Conservation (phyloP, 345 rosid species). For the Boechera divaricarpa region DNA sequence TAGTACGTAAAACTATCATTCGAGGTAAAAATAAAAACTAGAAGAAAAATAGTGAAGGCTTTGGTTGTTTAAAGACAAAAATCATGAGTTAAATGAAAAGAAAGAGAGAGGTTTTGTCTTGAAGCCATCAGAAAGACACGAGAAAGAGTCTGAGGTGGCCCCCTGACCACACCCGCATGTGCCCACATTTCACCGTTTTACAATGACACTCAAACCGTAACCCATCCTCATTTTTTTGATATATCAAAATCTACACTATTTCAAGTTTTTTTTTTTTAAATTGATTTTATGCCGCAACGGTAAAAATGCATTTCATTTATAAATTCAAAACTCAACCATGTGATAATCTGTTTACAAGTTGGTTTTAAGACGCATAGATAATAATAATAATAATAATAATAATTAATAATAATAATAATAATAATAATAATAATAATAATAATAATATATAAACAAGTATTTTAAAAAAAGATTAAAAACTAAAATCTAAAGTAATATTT, state of each 20-base stretch:
- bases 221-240: not conserved
- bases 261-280: not conserved
- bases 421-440: not conserved
- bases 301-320: not conserved
- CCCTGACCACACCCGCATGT: conserved; percentile 49
- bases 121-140: conserved; percentile 46
- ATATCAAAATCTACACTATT: not conserved
- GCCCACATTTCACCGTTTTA: conserved; percentile 48
- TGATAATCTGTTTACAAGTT: too few relatives aligned
- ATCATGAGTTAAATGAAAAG: conserved; percentile 37
- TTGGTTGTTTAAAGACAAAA: conserved; percentile 22
- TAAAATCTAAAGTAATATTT: not conserved
- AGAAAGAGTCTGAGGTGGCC: conserved; percentile 49
- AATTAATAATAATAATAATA: too few relatives aligned
- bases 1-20: conserved; percentile 5
- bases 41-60: conserved; percentile 23
- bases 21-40: not conserved
- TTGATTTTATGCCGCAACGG: not conserved
- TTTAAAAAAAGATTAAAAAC: not conserved
- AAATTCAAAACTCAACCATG: not conserved
- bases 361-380: not conserved
- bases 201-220: conserved; percentile 47
- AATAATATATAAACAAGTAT: too few relatives aligned
- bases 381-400: not conserved
- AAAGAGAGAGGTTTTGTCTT: conserved; percentile 44